Percentiles rank a stretch among this genome's conserved stretches.
Evolutionary conservation across 1,139 yeast genomes (phyloP).

Genomic region (Candida sp.): DNA sequence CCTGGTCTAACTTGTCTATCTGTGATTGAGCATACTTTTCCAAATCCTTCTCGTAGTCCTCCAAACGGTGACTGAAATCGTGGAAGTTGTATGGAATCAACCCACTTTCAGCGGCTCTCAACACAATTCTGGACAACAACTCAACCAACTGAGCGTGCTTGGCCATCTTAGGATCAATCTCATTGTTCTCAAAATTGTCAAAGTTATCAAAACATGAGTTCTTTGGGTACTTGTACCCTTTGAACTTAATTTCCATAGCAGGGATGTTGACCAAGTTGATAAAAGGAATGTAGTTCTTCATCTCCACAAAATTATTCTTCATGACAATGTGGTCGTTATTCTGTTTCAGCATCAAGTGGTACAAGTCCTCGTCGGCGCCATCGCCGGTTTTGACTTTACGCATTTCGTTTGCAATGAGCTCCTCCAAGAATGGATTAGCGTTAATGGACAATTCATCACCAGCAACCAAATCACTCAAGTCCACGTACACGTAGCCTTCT

Average conservation of each 20-base stretch:
- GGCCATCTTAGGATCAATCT: slow-evolving; percentile 59
- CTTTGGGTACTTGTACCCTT: slow-evolving; percentile 52
- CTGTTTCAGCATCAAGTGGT: slow-evolving; percentile 20
- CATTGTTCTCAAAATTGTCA: slow-evolving; percentile 49
- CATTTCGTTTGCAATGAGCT: slow-evolving; percentile 45
- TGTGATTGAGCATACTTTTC: slow-evolving; percentile 21
- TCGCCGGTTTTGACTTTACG: slow-evolving; percentile 29
- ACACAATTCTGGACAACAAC: slow-evolving; percentile 53
- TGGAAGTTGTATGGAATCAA: slow-evolving; percentile 71
- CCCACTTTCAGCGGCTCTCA: slow-evolving; percentile 74
- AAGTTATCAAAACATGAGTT: slow-evolving; percentile 73
- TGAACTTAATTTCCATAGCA: slow-evolving; percentile 60
- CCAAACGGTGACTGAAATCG: slow-evolving; percentile 50
- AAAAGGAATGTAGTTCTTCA: slow-evolving; percentile 75
- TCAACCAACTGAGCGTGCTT: slow-evolving; percentile 64
- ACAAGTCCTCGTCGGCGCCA: slow-evolving; percentile 24
- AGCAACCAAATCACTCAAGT: slow-evolving; percentile 73
- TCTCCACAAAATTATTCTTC: slow-evolving; percentile 48
- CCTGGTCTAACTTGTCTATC: slow-evolving; percentile 10
- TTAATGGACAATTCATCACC: slow-evolving; percentile 63
- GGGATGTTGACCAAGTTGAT: slow-evolving; percentile 71
- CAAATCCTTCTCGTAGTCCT: slow-evolving; percentile 51
- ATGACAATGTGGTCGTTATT: slow-evolving; percentile 29
- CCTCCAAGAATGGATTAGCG: slow-evolving; percentile 69
- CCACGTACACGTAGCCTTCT: slow-evolving; percentile 76